Percentiles rank a stretch among this genome's conserved stretches.
phyloP scores from a whole-genome alignment of 345 rosid species.

The Eucalyptus sp. region DNA sequence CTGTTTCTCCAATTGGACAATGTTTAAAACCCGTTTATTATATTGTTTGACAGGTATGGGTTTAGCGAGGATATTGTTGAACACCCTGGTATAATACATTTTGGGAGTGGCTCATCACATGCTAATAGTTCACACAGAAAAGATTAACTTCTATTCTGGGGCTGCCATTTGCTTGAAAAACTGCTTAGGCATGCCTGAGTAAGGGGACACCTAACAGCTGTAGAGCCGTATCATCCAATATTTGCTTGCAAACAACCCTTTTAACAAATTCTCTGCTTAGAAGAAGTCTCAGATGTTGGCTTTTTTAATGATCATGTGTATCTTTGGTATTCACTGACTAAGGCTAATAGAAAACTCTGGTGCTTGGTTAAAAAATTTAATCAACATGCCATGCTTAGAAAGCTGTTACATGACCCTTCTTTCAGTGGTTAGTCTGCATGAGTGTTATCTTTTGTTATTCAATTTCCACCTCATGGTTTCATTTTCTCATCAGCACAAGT shows the following conservation, averaged over 20 bases:
- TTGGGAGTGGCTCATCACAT: neutral
- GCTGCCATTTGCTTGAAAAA: neutral
- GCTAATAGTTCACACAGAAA: neutral
- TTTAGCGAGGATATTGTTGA: conserved; percentile 90
- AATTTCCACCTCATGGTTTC: neutral
- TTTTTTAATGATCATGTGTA: neutral
- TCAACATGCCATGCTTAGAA: neutral
- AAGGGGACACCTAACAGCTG: neutral
- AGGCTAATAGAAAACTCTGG: neutral
- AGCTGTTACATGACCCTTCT: neutral
- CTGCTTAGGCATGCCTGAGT: neutral
- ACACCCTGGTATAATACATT: conserved; percentile 49
- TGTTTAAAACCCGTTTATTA: neutral
- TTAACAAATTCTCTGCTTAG: neutral
- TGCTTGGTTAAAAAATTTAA: neutral
- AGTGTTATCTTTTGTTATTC: neutral
- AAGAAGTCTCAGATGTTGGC: neutral
- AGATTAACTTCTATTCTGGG: neutral
- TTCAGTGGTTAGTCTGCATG: neutral
- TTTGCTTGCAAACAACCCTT: neutral
- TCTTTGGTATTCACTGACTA: neutral
- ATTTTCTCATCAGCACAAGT: neutral
- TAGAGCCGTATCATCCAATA: neutral
- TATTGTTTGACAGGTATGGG: conserved; percentile 60
- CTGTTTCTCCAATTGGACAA: neutral